Evolutionary conservation across 2,329 filamentous ascomycete species (phyloP), one percentile per base, ranked within the genome.

Genomic region (Talaromyces rugulosus): DNA sequence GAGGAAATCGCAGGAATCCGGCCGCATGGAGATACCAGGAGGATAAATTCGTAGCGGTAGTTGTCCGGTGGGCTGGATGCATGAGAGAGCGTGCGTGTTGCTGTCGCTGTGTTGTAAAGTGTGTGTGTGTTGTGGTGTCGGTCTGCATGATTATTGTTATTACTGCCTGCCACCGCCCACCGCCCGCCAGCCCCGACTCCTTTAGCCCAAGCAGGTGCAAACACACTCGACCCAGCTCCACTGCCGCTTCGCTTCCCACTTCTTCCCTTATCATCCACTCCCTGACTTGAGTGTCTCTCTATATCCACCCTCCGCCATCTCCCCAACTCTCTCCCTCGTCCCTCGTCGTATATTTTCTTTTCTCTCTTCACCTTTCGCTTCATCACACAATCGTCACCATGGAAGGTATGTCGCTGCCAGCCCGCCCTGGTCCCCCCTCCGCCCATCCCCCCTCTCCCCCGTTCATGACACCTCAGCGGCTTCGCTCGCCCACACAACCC

Each of bases 331-430:
- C 58, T 64, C 59, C 11, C 44, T 27, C 44, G 44, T 47, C 62
- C 60, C 61, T 53, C 57, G 60, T 65, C 67, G 62, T 65, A 58
- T 65, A 60, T 34, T 47, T 52, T 57, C 18, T 58, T 34, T 36
- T 61, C 57, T 61, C 58, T 59, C 65, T 33, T 58, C 56, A 31
- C 27, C 56, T 70, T 69, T 71, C 71, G 18, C 44, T 67, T 66
- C 64, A 62, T 50, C 50, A 56, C 61, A 50, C 52, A 70, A 72
- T 68, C 72, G 74, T 77, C 82, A 83, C 76, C 78, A 87, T 87
- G 85, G 85, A 89, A 82, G 86, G 86, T 89, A 85, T 81, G 84
- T 78, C 75, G 27, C 18, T 69, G 74, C 9, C 16, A 3, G 6
- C 27, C 33, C 28, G 11, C 23, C 7, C 7, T n/a, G 23, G 23